Base-by-base conservation (phyloP, 2,329 filamentous ascomycete genomes). In the Diaporthe sp. region DNA sequence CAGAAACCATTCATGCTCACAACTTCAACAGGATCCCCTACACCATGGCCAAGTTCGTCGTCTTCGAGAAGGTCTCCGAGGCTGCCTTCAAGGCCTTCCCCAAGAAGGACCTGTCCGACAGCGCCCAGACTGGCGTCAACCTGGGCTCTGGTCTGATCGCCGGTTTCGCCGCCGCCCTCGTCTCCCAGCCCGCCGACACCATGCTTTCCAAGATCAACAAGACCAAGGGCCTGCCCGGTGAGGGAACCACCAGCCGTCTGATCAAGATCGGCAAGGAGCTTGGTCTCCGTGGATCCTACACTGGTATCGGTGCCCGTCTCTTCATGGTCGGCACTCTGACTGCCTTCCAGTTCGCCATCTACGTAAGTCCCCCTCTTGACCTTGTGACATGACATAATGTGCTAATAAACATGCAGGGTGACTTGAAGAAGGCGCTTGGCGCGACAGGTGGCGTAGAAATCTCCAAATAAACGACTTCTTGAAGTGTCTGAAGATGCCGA, bases 181-280 rank as follows among this genome's bases (percentile, higher is more conserved):
- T 94, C 83, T 94, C 92, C 78, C 92, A 94, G 86, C 92, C 92
- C 79, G 92, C 92, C 82, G 92, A 94, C 84, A 94, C 92, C 81
- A 94, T 94, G 92, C 90, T 94, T 79, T 91, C 88, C 86, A 94
- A 94, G 90, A 94, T 94, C 89, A 94, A 94, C 91, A 94, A 94
- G 91, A 92, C 91, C 84, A 90, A 92, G 79, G 92, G 92, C 84
- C 86, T 89, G 74, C 92, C 92, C 75, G 92, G 92, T 86, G 92
- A 94, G 87, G 88, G 92, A 81, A 94, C 91, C 80, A 88, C 88
- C 81, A 88, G 86, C 84, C 90, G 92, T 84, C 84, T 94, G 80
- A 87, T 93, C 86, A 94, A 94, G 90, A 94, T 94, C 83, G 92
- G 86, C 79, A 90, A 90, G 83, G 92, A 94, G 85, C 90, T 94